Percentiles rank a stretch among this genome's conserved stretches.
These are phyloP conservation scores for Sporisorium exsertum DNA, from an alignment of 1,284 basidiomycete species.

Conservation along the genomic window DNA sequence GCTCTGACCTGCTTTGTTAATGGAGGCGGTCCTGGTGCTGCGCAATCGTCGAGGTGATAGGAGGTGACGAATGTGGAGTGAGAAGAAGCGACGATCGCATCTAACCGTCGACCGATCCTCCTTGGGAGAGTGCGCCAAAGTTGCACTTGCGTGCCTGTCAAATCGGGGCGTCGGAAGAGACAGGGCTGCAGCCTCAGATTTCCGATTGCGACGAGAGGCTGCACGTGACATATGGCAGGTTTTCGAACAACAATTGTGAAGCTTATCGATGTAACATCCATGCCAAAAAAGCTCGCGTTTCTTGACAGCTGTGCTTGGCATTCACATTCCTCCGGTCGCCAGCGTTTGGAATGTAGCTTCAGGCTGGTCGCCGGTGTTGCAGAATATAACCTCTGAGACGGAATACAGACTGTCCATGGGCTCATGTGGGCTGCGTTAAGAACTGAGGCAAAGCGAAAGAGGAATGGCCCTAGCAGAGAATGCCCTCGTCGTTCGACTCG, in stretches of 20 bases:
- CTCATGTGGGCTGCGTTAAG: no score
- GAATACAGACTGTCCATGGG: no score
- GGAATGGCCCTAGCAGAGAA: no score
- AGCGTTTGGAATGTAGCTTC: neutral
- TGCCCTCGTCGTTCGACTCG: no score
- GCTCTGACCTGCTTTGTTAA: neutral
- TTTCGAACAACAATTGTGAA: neutral
- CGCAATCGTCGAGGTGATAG: neutral
- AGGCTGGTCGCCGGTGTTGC: no score
- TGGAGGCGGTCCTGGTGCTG: neutral
- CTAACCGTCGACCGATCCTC: neutral
- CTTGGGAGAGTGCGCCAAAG: neutral
- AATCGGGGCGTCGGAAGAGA: neutral
- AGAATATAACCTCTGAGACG: no score
- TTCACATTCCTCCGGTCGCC: neutral
- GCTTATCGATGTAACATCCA: neutral
- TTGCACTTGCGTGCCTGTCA: no score
- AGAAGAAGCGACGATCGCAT: conserved; percentile 1
- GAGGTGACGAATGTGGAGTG: neutral
- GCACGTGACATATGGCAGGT: neutral
- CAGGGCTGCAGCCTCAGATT: neutral
- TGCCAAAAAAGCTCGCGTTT: neutral
- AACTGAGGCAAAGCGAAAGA: no score
- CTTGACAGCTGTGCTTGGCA: conserved; percentile 6
- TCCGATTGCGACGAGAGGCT: conserved; percentile 2